These are phyloP conservation scores for Cystoderma amianthinum DNA, from an alignment of 768 basidiomycete species.

Conservation along the genomic window DNA sequence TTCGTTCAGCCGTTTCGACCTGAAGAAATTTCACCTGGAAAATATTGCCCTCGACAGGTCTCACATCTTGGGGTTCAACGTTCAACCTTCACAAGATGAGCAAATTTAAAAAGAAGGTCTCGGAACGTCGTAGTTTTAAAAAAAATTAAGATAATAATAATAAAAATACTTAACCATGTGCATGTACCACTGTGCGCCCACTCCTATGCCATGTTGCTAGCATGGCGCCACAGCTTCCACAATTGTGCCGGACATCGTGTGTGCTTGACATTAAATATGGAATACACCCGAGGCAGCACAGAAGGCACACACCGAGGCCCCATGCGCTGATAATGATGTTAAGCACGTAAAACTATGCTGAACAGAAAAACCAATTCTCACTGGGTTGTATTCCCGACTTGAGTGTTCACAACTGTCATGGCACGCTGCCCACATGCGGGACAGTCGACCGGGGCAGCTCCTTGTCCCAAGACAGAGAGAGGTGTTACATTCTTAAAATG, in stretches of 20 bases:
- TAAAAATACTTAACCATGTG: conserved; percentile 2
- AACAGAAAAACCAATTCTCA: not conserved
- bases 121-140: too few relatives aligned
- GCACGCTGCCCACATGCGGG: not conserved
- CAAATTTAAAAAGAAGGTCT: too few relatives aligned
- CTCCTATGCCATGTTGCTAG: conserved; percentile 1
- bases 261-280: not conserved
- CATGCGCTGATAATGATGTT: not conserved
- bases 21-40: too few relatives aligned
- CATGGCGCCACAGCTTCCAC: not conserved
- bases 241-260: not conserved
- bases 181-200: conserved; percentile 4
- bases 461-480: not conserved
- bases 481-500: not conserved
- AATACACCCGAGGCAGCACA: not conserved
- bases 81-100: too few relatives aligned
- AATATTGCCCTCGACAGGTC: too few relatives aligned
- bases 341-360: not conserved
- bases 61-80: too few relatives aligned
- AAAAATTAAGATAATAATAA: too few relatives aligned
- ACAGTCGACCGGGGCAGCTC: not conserved
- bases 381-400: conserved; percentile 1
- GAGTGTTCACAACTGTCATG: not conserved
- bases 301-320: not conserved
- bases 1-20: too few relatives aligned